Conservation (phyloP, 139 green algal species). For the Chlamydomonas incerta region DNA sequence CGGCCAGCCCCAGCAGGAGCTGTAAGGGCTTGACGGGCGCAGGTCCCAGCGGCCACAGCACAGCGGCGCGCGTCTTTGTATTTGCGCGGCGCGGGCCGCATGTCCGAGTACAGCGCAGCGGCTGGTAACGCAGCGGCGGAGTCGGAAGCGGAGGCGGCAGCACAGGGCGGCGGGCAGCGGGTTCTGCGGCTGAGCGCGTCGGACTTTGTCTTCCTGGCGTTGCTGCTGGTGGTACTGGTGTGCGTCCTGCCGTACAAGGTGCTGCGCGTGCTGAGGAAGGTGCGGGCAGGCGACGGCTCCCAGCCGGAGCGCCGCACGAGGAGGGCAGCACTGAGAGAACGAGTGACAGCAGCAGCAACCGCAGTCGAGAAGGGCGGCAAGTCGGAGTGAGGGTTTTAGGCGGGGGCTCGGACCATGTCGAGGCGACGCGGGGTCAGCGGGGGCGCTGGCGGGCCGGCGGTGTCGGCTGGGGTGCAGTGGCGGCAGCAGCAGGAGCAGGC, state of each 20-base stretch:
- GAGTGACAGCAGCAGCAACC: not conserved
- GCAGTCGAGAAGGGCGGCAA: not conserved
- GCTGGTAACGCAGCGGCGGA: not conserved
- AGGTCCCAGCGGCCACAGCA: too few species aligned
- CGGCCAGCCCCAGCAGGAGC: not conserved
- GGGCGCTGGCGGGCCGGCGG: not conserved
- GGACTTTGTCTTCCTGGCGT: conserved; percentile 47
- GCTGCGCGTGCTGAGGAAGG: not conserved
- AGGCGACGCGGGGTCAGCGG: not conserved
- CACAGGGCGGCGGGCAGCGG: not conserved
- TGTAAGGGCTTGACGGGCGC: not conserved
- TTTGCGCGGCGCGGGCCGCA: not conserved
- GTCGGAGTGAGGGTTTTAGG: too few species aligned
- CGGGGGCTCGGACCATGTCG: too few species aligned
- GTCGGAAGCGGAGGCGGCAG: not conserved
- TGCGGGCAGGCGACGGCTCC: not conserved
- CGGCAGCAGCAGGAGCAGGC: conserved; percentile 37
- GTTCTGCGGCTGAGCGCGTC: conserved; percentile 21
- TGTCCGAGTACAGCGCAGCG: not conserved
- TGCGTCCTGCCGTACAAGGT: conserved; percentile 34
- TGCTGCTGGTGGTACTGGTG: conserved; percentile 38
- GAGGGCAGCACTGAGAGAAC: not conserved
- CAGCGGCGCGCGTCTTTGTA: too few species aligned
- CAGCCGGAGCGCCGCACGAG: not conserved
- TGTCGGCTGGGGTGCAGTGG: not conserved